These are phyloP conservation scores for Euphrasia confusa DNA, from an alignment of 257 asterid genomes.

Conservation along the genomic window DNA sequence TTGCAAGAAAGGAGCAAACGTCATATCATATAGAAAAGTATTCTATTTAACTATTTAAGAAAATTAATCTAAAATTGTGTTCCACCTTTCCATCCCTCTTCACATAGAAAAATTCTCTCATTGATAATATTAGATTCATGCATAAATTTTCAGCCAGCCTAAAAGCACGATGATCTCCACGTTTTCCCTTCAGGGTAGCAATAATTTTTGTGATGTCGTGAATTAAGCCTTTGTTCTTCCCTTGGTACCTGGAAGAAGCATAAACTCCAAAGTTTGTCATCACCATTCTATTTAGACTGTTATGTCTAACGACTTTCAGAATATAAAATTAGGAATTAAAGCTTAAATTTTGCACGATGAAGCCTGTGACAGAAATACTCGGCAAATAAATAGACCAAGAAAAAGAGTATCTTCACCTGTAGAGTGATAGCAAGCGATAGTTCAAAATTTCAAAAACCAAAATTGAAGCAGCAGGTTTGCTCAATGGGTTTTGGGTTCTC, in stretches of 20 bases:
- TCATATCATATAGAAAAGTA: slow-evolving; percentile 22
- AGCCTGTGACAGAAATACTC: not conserved
- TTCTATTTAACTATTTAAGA: slow-evolving; percentile 9
- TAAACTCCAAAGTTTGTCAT: slow-evolving; percentile 15
- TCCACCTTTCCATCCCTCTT: slow-evolving; percentile 96
- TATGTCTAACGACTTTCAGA: slow-evolving; percentile 16
- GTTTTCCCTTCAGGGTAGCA: slow-evolving; percentile 79
- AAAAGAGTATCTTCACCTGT: slow-evolving; percentile 53
- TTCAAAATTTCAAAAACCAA: slow-evolving; percentile 90
- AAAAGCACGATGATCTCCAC: slow-evolving; percentile 94
- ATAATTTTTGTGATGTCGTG: slow-evolving; percentile 88
- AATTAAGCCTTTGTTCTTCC: slow-evolving; percentile 88
- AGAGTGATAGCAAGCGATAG: slow-evolving; percentile 88
- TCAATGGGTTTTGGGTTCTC: slow-evolving; percentile 63
- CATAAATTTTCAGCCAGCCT: slow-evolving; percentile 94
- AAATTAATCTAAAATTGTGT: slow-evolving; percentile 21
- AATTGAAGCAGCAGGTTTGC: slow-evolving; percentile 77
- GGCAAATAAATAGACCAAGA: slow-evolving; percentile 15
- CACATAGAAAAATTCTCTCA: slow-evolving; percentile 83
- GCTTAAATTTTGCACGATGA: not conserved
- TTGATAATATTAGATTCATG: slow-evolving; percentile 84
- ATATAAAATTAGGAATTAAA: slow-evolving; percentile 1
- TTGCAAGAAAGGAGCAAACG: slow-evolving; percentile 28
- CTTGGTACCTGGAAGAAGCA: slow-evolving; percentile 72
- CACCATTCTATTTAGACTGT: slow-evolving; percentile 16